Evolutionary conservation across 139 green algal genomes (phyloP).

Genomic region (Helicosporidium sp.): DNA sequence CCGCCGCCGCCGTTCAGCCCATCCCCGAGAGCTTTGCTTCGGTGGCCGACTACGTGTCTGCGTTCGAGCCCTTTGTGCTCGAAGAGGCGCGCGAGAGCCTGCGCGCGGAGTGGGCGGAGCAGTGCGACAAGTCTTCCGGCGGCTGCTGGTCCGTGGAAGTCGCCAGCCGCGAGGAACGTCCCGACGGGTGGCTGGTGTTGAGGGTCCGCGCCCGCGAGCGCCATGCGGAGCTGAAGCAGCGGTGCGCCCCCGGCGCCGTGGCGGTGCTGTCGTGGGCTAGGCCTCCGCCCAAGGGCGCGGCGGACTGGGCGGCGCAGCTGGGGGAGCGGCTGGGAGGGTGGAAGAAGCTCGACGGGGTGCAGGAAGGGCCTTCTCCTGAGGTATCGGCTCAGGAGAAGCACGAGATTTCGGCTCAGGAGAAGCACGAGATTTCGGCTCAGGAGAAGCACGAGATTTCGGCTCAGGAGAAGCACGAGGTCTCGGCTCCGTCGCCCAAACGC

Average conservation of each 20-base stretch:
- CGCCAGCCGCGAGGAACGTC: conserved; percentile 15
- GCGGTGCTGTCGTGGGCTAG: background rate
- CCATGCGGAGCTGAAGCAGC: background rate
- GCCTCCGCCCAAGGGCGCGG: background rate
- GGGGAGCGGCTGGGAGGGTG: no score
- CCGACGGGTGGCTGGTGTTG: conserved; percentile 12
- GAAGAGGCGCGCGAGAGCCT: conserved; percentile 52
- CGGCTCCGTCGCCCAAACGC: no score
- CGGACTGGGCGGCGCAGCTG: conserved; percentile 3
- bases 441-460: background rate
- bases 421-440: background rate
- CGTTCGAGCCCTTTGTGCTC: conserved; percentile 57
- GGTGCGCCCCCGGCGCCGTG: background rate
- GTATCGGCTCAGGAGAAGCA: no score
- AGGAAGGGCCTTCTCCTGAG: no score
- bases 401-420: conserved; percentile 1
- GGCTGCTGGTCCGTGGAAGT: conserved; percentile 12
- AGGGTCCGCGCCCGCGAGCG: background rate
- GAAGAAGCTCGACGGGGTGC: no score
- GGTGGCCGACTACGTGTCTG: conserved; percentile 34
- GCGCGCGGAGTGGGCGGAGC: conserved; percentile 26
- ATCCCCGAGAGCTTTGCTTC: conserved; percentile 16
- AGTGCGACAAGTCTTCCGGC: conserved; percentile 8
- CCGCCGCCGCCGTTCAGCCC: conserved; percentile 1
- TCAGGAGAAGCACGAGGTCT: background rate